phyloP scores from a whole-genome alignment of 768 basidiomycete genomes.

The Lenzites betulinus region DNA sequence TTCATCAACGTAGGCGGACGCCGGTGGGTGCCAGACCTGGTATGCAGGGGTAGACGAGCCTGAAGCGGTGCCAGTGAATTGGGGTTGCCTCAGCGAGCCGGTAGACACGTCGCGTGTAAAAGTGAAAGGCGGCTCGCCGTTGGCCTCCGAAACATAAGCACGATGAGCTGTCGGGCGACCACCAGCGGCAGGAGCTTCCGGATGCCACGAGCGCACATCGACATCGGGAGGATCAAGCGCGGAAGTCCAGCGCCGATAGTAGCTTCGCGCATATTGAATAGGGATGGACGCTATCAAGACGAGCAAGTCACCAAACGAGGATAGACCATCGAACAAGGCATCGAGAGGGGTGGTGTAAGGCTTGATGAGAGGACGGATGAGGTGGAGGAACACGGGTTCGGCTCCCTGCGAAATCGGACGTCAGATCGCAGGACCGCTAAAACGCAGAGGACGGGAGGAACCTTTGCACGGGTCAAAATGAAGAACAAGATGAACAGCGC shows the following conservation, averaged over 20 bases:
- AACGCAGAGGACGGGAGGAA: conserved; percentile 24
- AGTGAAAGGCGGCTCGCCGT: conserved; percentile 6
- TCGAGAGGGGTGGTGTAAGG: conserved; percentile 74
- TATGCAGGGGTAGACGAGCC: conserved; percentile 28
- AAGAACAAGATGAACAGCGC: conserved; percentile 72
- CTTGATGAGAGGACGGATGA: conserved; percentile 76
- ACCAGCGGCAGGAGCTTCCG: conserved; percentile 5
- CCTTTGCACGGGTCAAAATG: conserved; percentile 73
- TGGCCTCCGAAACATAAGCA: conserved; percentile 12
- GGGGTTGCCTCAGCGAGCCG: conserved; percentile 12
- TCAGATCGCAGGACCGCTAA: not conserved
- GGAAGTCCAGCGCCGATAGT: conserved; percentile 31
- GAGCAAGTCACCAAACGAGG: conserved; percentile 65
- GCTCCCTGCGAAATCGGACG: conserved; percentile 57
- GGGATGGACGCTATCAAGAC: conserved; percentile 47
- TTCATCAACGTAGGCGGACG: conserved; percentile 42
- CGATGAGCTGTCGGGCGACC: conserved; percentile 13
- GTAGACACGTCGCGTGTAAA: conserved; percentile 6
- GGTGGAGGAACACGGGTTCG: conserved; percentile 80
- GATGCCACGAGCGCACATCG: conserved; percentile 9
- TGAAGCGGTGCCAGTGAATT: not conserved
- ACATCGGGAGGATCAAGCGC: conserved; percentile 15
- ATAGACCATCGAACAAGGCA: conserved; percentile 56
- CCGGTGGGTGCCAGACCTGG: conserved; percentile 65
- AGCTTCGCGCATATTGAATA: conserved; percentile 36